Evolutionary conservation across 306 rosid genomes (phyloP).

Genomic region (Vigna radiata): DNA sequence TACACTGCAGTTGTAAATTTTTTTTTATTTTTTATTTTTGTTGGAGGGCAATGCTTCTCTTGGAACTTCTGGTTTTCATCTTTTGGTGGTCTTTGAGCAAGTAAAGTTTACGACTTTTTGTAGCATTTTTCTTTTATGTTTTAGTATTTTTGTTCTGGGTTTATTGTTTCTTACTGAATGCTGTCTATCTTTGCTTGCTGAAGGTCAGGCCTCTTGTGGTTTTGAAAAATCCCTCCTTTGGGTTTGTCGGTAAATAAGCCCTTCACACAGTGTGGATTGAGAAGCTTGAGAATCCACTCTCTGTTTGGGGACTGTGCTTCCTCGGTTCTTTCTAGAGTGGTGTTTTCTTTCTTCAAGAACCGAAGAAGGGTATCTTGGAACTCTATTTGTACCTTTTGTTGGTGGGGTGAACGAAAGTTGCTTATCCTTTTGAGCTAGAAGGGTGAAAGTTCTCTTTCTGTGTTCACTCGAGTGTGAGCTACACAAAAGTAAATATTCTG

Average conservation of each 20-base stretch:
- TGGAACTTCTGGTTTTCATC: constrained; percentile 43
- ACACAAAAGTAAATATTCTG: constrained; percentile 20
- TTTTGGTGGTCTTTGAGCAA: constrained; percentile 31
- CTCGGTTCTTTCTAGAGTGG: constrained; percentile 3
- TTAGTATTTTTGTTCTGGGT: constrained; percentile 14
- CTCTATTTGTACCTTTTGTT: constrained; percentile 32
- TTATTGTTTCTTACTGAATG: constrained; percentile 21
- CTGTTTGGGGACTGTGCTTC: constrained; percentile 39
- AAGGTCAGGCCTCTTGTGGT: constrained; percentile 34
- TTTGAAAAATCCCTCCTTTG: constrained; percentile 38
- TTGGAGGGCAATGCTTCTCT: constrained; percentile 35
- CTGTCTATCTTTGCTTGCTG: constrained; percentile 41
- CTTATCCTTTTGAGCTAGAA: constrained; percentile 33
- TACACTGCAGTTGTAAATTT: constrained; percentile 30
- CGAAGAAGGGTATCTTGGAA: constrained; percentile 39
- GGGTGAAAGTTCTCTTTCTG: constrained; percentile 29
- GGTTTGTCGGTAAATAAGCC: constrained; percentile 33
- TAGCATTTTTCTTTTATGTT: background rate
- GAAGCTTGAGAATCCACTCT: constrained; percentile 28
- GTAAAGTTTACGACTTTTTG: constrained; percentile 38
- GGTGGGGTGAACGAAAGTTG: constrained; percentile 36
- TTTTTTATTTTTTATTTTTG: background rate
- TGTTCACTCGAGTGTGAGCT: constrained; percentile 41
- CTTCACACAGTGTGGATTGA: constrained; percentile 35
- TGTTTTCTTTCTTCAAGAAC: constrained; percentile 35